Evolutionary conservation across 208 protist genomes (phyloP).

Genomic region (Trypanosoma vivax): DNA sequence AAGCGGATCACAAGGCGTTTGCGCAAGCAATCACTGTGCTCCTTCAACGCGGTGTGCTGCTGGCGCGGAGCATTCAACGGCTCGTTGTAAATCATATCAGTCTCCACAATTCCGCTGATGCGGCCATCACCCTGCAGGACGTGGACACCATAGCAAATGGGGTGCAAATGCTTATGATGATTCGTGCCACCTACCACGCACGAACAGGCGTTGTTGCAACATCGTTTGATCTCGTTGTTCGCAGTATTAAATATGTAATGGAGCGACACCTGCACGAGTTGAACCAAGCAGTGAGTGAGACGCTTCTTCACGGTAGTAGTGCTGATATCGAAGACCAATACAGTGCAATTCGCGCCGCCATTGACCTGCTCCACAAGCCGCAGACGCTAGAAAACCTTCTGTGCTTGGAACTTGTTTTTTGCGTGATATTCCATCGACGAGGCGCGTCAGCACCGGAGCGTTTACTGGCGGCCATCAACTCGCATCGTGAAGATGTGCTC

Average conservation of each 20-base stretch:
- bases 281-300: constrained; percentile 20
- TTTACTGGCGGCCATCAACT: constrained; percentile 18
- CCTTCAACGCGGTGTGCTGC: constrained; percentile 51
- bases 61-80: constrained; percentile 50
- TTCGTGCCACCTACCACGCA: constrained; percentile 75
- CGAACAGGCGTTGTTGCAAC: constrained; percentile 73
- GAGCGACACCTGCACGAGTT: constrained; percentile 63
- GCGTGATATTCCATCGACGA: constrained; percentile 49
- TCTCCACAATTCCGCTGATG: constrained; percentile 62
- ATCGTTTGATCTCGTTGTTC: constrained; percentile 49
- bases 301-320: background rate
- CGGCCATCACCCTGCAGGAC: constrained; percentile 44
- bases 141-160: constrained; percentile 65
- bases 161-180: constrained; percentile 85
- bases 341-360: constrained; percentile 41
- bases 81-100: constrained; percentile 58
- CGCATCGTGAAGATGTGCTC: constrained; percentile 49
- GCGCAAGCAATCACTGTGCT: constrained; percentile 36
- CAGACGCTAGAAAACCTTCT: constrained; percentile 48
- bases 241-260: constrained; percentile 67
- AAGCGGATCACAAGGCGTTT: constrained; percentile 27
- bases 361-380: constrained; percentile 61
- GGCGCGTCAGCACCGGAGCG: background rate
- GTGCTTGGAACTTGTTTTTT: constrained; percentile 52
- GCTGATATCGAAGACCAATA: constrained; percentile 40